These are phyloP conservation scores for Umbellularia californica DNA, from an alignment of 164 flowering plant genomes.

Conservation along the genomic window DNA sequence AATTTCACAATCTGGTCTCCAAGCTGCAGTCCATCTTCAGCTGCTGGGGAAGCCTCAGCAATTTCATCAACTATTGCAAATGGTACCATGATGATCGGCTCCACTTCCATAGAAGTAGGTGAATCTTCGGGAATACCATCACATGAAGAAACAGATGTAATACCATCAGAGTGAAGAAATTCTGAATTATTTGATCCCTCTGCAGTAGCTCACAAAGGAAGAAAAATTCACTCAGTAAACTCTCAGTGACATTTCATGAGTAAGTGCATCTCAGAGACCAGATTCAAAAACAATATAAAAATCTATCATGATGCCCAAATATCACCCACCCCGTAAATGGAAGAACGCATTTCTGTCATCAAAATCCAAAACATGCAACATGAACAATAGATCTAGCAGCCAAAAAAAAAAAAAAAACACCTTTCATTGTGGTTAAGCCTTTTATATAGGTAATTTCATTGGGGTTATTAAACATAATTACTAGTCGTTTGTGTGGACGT, in stretches of 20 bases:
- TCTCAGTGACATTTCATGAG: not conserved
- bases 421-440: no score
- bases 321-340: not conserved
- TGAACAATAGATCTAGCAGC: not conserved
- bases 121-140: constrained; percentile 22
- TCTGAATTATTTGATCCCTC: constrained; percentile 25
- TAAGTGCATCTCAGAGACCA: not conserved
- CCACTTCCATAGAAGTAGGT: constrained; percentile 45
- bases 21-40: constrained; percentile 91
- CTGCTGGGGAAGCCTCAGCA: constrained; percentile 84
- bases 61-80: constrained; percentile 92
- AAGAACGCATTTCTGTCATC: not conserved
- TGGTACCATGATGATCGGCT: constrained; percentile 39
- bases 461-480: no score
- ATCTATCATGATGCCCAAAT: not conserved
- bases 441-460: no score
- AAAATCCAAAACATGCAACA: not conserved
- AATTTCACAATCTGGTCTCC: constrained; percentile 92
- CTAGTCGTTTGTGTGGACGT: no score
- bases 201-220: constrained; percentile 16
- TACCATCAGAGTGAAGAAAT: constrained; percentile 11
- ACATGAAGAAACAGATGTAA: constrained; percentile 21
- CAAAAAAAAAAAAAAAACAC: not conserved
- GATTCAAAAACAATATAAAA: not conserved
- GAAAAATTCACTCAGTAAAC: constrained; percentile 1